phyloP scores from a whole-genome alignment of 176 grass and related monocot genomes.

The Tillandsia fasciculata region DNA sequence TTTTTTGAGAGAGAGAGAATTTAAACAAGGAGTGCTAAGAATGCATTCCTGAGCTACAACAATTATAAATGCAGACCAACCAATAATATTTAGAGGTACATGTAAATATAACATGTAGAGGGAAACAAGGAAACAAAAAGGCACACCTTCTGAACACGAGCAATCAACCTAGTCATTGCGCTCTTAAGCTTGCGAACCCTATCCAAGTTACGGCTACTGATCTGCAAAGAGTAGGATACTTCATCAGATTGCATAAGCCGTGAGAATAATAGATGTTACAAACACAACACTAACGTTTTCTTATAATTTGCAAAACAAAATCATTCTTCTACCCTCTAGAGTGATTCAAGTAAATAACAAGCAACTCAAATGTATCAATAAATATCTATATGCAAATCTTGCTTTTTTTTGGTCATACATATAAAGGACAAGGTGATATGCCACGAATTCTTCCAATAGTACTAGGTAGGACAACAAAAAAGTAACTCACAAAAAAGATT shows the following conservation, averaged over 20 bases:
- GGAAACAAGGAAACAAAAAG: not conserved
- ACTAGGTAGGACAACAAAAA: not conserved
- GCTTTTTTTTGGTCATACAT: not conserved
- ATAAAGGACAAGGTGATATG: not conserved
- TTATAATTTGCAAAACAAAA: not conserved
- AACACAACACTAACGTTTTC: not conserved
- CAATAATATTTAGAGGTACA: not conserved
- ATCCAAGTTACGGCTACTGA: conserved; percentile 16
- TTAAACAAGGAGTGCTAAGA: too few relatives aligned
- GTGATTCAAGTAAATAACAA: not conserved
- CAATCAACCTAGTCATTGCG: conserved; percentile 20
- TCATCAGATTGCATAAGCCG: not conserved
- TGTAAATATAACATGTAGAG: not conserved
- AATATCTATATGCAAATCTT: not conserved
- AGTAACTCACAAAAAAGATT: not conserved
- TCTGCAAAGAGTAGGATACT: not conserved
- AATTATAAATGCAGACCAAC: not conserved
- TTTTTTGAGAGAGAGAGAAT: too few relatives aligned
- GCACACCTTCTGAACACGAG: conserved; percentile 18
- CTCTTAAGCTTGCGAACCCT: conserved; percentile 19
- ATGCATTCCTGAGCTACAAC: not conserved
- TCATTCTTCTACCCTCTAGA: not conserved
- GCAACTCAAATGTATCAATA: not conserved
- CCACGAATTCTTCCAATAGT: too few relatives aligned
- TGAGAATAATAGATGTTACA: not conserved